Conservation (phyloP, 2,329 filamentous ascomycete species). For the Xylaria sp. region DNA sequence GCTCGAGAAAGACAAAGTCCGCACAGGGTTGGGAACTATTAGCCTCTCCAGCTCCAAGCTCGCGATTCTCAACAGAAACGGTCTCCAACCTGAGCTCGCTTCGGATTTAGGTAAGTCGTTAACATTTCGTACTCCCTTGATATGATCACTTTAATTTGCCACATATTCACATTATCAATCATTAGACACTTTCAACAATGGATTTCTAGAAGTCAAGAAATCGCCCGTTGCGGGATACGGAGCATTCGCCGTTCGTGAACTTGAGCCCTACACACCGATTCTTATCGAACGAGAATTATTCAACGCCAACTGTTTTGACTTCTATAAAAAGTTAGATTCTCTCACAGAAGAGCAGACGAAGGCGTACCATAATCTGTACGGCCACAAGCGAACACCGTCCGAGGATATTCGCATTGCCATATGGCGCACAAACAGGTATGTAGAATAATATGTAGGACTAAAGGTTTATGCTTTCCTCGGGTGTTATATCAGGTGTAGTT, state of each 20-base stretch:
- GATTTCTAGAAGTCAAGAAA: slow-evolving; percentile 54
- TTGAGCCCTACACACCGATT: slow-evolving; percentile 55
- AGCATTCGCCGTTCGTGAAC: slow-evolving; percentile 56
- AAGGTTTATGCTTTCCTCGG: neutral
- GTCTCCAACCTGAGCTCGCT: slow-evolving; percentile 27
- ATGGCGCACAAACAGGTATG: slow-evolving; percentile 61
- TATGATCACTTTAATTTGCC: neutral
- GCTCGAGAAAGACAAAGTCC: slow-evolving; percentile 21
- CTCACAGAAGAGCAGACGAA: slow-evolving; percentile 49
- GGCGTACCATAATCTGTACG: slow-evolving; percentile 54
- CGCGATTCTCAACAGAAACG: slow-evolving; percentile 27
- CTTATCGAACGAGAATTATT: slow-evolving; percentile 60
- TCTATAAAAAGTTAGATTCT: slow-evolving; percentile 53
- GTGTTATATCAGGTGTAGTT: neutral
- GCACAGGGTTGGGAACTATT: slow-evolving; percentile 1
- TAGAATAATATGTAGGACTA: neutral
- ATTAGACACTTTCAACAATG: slow-evolving; percentile 50
- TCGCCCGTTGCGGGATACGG: slow-evolving; percentile 60
- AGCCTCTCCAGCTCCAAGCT: slow-evolving; percentile 16
- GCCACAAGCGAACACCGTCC: slow-evolving; percentile 47
- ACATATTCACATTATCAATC: neutral
- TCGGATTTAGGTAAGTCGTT: slow-evolving; percentile 29
- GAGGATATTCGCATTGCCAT: slow-evolving; percentile 52
- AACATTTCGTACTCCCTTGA: neutral
- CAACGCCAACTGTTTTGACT: slow-evolving; percentile 42